Evolutionary conservation across 306 rosid species (phyloP).

Genomic region (Senna tora): DNA sequence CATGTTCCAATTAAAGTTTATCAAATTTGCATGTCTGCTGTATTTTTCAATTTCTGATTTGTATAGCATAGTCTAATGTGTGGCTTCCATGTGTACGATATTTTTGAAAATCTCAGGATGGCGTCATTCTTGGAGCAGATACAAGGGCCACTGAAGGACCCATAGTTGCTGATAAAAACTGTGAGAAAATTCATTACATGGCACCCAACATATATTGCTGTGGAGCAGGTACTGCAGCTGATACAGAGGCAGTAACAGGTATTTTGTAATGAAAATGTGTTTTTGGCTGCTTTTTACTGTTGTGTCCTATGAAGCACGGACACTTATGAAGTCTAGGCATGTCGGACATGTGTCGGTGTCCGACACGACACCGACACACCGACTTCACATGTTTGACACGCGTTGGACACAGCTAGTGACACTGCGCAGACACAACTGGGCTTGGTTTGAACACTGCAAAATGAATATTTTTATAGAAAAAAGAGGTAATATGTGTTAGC

Average conservation of each 20-base stretch:
- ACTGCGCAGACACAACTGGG: too few relatives aligned
- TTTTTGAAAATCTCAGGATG: constrained; percentile 60
- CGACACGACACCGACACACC: too few relatives aligned
- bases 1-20: background rate
- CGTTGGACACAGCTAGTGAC: too few relatives aligned
- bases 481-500: too few relatives aligned
- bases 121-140: constrained; percentile 98
- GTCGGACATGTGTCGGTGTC: too few relatives aligned
- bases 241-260: constrained; percentile 99
- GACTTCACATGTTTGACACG: too few relatives aligned
- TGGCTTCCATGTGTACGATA: background rate
- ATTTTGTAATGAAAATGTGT: constrained; percentile 25
- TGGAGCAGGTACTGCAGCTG: constrained; percentile 99
- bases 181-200: constrained; percentile 97
- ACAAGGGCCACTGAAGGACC: constrained; percentile 97
- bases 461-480: too few relatives aligned
- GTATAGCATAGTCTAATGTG: constrained; percentile 13
- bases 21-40: background rate
- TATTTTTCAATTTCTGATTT: background rate
- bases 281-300: background rate
- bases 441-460: too few relatives aligned
- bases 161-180: constrained; percentile 88
- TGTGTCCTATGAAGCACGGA: too few relatives aligned
- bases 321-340: too few relatives aligned
- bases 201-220: constrained; percentile 97